A percentile compares a stretch with the other conserved stretches of the same genome.
phyloP scores from a whole-genome alignment of 2,329 filamentous ascomycete species.

The Colletotrichum orbiculare region DNA sequence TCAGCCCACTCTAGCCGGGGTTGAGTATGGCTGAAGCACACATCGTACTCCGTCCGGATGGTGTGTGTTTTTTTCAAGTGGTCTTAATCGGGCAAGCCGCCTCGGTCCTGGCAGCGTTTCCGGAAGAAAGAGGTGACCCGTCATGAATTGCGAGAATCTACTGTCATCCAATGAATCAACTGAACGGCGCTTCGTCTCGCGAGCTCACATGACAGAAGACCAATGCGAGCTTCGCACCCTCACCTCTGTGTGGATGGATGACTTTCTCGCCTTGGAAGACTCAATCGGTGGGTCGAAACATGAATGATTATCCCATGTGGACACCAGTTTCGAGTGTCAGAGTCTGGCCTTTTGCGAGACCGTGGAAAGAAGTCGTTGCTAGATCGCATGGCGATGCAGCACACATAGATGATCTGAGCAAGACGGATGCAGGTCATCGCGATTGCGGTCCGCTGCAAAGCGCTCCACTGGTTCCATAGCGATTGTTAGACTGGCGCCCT shows the following conservation, averaged over 20 bases:
- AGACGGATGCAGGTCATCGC: constrained; percentile 36
- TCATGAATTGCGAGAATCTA: constrained; percentile 18
- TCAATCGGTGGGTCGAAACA: constrained; percentile 19
- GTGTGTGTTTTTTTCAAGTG: constrained; percentile 8
- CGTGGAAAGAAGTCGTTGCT: constrained; percentile 18
- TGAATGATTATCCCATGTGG: background rate
- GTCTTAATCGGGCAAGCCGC: background rate
- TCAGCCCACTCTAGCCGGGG: constrained; percentile 12
- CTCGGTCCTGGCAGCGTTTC: constrained; percentile 7
- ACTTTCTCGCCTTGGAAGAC: constrained; percentile 25
- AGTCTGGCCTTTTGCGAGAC: constrained; percentile 12
- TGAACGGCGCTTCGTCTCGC: constrained; percentile 20
- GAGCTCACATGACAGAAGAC: constrained; percentile 36
- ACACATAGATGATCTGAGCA: constrained; percentile 26
- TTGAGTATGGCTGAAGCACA: constrained; percentile 12
- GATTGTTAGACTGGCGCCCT: constrained; percentile 18
- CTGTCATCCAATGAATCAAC: constrained; percentile 23
- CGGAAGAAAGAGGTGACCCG: constrained; percentile 6
- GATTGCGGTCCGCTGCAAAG: constrained; percentile 25
- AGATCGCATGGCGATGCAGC: constrained; percentile 33
- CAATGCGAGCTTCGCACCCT: constrained; percentile 34
- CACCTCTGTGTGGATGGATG: constrained; percentile 21
- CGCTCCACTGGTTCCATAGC: constrained; percentile 27
- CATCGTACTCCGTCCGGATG: background rate
- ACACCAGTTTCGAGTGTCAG: background rate